Base-by-base conservation (phyloP, 805 yeast species). In the Blastobotrys peoriensis region DNA sequence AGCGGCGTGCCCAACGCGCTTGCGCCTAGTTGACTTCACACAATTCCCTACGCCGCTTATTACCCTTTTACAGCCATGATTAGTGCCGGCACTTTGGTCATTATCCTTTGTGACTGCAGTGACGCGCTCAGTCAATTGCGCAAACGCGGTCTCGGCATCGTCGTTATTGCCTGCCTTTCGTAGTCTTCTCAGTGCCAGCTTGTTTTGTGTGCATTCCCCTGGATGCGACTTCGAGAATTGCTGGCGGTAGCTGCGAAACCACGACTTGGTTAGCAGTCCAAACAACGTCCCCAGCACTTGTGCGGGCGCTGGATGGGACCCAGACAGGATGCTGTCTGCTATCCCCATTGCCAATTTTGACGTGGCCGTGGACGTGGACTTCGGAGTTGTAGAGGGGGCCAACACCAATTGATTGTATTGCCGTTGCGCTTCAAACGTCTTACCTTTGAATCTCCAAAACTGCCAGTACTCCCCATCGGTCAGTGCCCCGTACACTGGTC, bases 371-470 rank as follows among this genome's bases (percentile, higher is more conserved):
- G n/a, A n/a, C n/a, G n/a, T n/a, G n/a, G n/a, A n/a, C n/a, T n/a
- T n/a, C n/a, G n/a, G n/a, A n/a, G n/a, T n/a, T n/a, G n/a, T n/a
- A n/a, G n/a, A n/a, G n/a, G n/a, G n/a, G n/a, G n/a, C n/a, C n/a
- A n/a, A n/a, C n/a, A n/a, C n/a, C n/a, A n/a, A n/a, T n/a, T n/a
- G n/a, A n/a, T n/a, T 16, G 21, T 5, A 36, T 5, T 18, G 6
- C 6, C 20, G 17, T 19, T 36, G 22, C 4, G 38, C 38, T 36
- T 20, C 20, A 13, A 36, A 36, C 20, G 5, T 36, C 19, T 17
- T 4, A 15, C 38, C 38, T 10, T 36, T 36, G 20, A 36, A 36
- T 5, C 22, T 36, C 38, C 38, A 36, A 18, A 36, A 5, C 16
- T 36, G 38, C 8, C 17, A 17, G 13, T 18, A 4, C 21, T 17